Evolutionary conservation across 495 filamentous ascomycete species (phyloP).

Genomic region (Penicillium cosmopolitanum): DNA sequence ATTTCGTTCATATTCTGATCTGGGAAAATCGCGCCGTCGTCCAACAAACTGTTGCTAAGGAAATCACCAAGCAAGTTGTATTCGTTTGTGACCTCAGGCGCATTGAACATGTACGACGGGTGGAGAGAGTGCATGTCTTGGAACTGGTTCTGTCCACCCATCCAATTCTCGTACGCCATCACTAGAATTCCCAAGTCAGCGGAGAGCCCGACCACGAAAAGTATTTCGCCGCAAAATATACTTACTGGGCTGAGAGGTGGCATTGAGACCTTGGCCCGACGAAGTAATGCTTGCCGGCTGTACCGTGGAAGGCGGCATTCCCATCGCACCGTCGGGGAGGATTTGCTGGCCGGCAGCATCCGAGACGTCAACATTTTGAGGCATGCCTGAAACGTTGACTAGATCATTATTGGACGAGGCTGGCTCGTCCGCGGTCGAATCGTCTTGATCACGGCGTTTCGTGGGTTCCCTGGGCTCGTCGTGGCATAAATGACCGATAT

Average conservation of each 20-base stretch:
- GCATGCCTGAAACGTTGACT: conserved; percentile 42
- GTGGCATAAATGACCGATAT: conserved; percentile 98
- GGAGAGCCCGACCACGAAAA: conserved; percentile 6
- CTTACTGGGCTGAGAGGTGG: conserved; percentile 77
- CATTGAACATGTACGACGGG: conserved; percentile 93
- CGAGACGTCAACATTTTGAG: conserved; percentile 42
- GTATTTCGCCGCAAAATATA: conserved; percentile 19
- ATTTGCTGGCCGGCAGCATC: conserved; percentile 50
- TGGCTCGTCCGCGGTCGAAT: conserved; percentile 62
- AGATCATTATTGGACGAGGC: conserved; percentile 54
- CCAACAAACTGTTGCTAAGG: conserved; percentile 81
- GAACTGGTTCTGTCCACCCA: conserved; percentile 76
- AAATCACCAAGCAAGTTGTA: conserved; percentile 97
- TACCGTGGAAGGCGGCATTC: conserved; percentile 36
- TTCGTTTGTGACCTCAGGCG: conserved; percentile 91
- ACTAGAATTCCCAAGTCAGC: conserved; percentile 49
- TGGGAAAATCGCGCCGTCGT: conserved; percentile 70
- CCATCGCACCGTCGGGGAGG: conserved; percentile 39
- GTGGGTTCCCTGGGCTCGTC: conserved; percentile 86
- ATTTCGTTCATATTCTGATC: conserved; percentile 63
- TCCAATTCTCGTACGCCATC: conserved; percentile 69
- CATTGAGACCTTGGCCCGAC: conserved; percentile 50
- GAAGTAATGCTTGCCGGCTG: conserved; percentile 40
- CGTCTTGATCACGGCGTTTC: conserved; percentile 73
- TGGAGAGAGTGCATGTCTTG: conserved; percentile 95